Base-by-base conservation (phyloP, 2,329 filamentous ascomycete species). In the Hypocreales sp. region DNA sequence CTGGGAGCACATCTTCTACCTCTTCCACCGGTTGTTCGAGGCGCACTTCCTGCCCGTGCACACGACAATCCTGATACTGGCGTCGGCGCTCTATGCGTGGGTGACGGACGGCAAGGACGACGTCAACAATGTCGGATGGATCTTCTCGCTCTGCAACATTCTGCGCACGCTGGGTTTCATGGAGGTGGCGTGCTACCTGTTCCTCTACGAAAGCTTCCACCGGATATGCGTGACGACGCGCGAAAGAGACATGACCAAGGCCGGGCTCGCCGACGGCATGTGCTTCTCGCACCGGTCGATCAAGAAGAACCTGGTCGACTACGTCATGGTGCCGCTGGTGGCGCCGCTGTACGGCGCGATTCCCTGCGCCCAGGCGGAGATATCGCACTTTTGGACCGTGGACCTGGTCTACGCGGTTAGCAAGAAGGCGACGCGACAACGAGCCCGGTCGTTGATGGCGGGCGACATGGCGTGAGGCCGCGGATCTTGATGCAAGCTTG, bases 31-130 rank as follows among this genome's bases (percentile, higher is more conserved):
- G 12, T 54, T 81, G n/a, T 81, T 77, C 40, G 76, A 81, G 46
- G 76, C 76, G 0, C 76, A 81, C 46, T 80, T 80, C 45, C 54
- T 81, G 15, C 74, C 76, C 0, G 62, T 72, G 11, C 76, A 81
- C 40, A 71, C 72, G 53, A 68, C 66, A 6, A 67, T 79, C 24
- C 56, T 79, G 16, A 58, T 80, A 15, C 40, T 79, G 23, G 61
- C 70, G 3, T 76, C 72, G 1, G 64, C 67, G 1, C 39, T 79
- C 4, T 80, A 72, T 46, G 53, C 61, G 21, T 60, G 61, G 41
- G 52, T 69, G 18, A 64, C 65, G 10, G 57, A 68, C 31, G 56
- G 56, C 32, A 50, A 55, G 28, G 48, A 55, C 22, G 61, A 73
- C 38, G 53, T 65, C 26, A 56, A 69, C 34, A 50, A 62, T 17